Percentiles rank a stretch among this genome's conserved stretches.
Evolutionary conservation across 768 basidiomycete genomes (phyloP).

Genomic region (Gloeophyllum trabeum): DNA sequence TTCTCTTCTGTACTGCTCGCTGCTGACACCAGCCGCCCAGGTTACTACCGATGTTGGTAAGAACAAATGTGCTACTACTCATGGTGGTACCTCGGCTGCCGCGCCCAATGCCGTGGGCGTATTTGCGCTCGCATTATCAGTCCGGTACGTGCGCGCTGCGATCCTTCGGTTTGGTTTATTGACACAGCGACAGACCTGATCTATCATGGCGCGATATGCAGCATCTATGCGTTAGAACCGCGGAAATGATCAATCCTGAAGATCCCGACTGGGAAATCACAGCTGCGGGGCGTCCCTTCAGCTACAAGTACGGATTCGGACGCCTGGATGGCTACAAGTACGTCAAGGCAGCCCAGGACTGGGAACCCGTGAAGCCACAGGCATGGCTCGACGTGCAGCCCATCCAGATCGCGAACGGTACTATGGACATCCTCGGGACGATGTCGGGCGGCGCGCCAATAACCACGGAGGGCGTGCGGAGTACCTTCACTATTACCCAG

Average conservation of each 20-base stretch:
- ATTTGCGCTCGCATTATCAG: constrained; percentile 81
- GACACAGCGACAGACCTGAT: constrained; percentile 52
- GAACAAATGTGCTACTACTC: constrained; percentile 65
- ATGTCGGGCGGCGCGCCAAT: constrained; percentile 63
- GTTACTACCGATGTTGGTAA: constrained; percentile 91
- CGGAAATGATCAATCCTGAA: constrained; percentile 68
- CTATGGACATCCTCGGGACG: constrained; percentile 37
- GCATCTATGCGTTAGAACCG: constrained; percentile 72
- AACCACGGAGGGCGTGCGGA: constrained; percentile 47
- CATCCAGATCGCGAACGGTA: constrained; percentile 52
- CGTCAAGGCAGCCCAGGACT: constrained; percentile 69
- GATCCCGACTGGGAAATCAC: constrained; percentile 94
- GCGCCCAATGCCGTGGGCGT: constrained; percentile 95
- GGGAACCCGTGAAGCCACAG: constrained; percentile 90
- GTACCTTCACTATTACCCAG: constrained; percentile 53
- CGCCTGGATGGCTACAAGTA: constrained; percentile 74
- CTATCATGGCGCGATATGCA: constrained; percentile 96
- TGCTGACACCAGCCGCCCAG: constrained; percentile 28
- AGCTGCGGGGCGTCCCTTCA: constrained; percentile 51
- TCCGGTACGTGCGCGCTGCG: constrained; percentile 40
- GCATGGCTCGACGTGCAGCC: constrained; percentile 76
- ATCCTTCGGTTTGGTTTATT: constrained; percentile 2
- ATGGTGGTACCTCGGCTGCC: constrained; percentile 96
- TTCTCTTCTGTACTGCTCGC: constrained; percentile 1
- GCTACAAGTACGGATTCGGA: constrained; percentile 96